Evolutionary conservation across 371 early-diverging fungal genomes (phyloP), one percentile per base, ranked within the genome.

Genomic region (Lichtheimia hyalospora): DNA sequence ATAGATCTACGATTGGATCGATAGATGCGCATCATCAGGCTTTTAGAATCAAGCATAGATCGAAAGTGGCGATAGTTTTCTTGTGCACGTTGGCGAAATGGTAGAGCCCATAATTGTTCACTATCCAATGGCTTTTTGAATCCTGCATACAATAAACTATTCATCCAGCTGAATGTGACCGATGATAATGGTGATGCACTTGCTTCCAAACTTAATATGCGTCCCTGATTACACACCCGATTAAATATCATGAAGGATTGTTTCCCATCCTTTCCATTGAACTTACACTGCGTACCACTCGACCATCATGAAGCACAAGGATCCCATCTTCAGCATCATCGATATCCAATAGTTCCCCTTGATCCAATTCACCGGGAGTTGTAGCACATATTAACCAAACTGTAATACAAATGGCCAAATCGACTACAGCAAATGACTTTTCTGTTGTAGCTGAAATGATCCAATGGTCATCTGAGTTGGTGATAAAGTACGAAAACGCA

Each of bases 131-230:
- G 74, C 49, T 64, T 75, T 65, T 81, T 83, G 18, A 89, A 90
- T 6, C 79, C 73, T 43, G 27, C 41, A 39, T 69, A 63, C 44
- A 93, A 76, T 57, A 95, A 70, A 0, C 88, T 78, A 57, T 89
- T 89, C 64, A 90, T 80, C 94, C 94, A 94, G 5, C 79, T 77
- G 61, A 92, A 92, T n/a, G 86, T 82, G 41, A 89, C 62, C 5
- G 79, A 73, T 16, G 89, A 85, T 15, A 87, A 61, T 1, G 84
- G 62, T 3, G 88, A 87, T 13, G 92, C 88, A 21, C 73, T 82
- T 24, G 75, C 72, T 60, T 89, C 90, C 13, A 85, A 75, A 46
- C 83, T 81, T 12, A 83, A 67, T 13, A 81, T 75, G 43, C 85
- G 84, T 5, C 80, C 74, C 67, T 83, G 63, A 12, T 60, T 42